phyloP scores from a whole-genome alignment of 306 rosid species.

The Canavalia ensiformis region DNA sequence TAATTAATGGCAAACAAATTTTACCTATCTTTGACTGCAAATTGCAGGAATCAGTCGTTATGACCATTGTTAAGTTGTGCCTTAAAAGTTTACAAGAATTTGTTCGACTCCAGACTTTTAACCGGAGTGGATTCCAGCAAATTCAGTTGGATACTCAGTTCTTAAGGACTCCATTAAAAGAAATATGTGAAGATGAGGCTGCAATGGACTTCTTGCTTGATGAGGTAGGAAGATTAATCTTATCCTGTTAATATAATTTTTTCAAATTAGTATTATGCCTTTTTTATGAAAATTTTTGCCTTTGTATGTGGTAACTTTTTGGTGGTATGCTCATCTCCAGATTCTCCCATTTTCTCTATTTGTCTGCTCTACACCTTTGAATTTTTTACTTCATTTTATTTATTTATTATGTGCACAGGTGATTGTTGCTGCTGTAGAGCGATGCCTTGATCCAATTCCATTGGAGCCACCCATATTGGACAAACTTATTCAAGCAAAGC shows the following conservation, averaged over 20 bases:
- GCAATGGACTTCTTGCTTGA: constrained; percentile 87
- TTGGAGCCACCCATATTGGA: constrained; percentile 87
- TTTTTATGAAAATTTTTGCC: not conserved
- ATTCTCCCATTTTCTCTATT: not conserved
- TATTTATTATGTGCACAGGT: constrained; percentile 59
- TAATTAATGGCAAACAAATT: constrained; percentile 21
- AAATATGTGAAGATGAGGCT: constrained; percentile 83
- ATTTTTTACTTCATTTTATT: not conserved
- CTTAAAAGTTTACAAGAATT: constrained; percentile 93
- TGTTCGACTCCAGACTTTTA: constrained; percentile 83
- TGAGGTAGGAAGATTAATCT: constrained; percentile 65
- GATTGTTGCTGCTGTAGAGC: constrained; percentile 84
- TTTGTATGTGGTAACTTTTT: not conserved
- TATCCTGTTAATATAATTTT: constrained; percentile 3
- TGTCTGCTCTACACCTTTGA: not conserved
- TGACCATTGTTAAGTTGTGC: constrained; percentile 74
- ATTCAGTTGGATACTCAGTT: constrained; percentile 91
- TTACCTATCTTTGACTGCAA: constrained; percentile 48
- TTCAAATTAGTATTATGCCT: not conserved
- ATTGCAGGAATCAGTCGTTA: constrained; percentile 85
- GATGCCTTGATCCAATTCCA: constrained; percentile 89
- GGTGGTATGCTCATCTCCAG: not conserved
- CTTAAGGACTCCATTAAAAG: constrained; percentile 76
- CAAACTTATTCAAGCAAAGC: constrained; percentile 79
- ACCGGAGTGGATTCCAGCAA: constrained; percentile 94